Base-by-base conservation (phyloP, 2,329 filamentous ascomycete species). In the Periconia macrospinosa region DNA sequence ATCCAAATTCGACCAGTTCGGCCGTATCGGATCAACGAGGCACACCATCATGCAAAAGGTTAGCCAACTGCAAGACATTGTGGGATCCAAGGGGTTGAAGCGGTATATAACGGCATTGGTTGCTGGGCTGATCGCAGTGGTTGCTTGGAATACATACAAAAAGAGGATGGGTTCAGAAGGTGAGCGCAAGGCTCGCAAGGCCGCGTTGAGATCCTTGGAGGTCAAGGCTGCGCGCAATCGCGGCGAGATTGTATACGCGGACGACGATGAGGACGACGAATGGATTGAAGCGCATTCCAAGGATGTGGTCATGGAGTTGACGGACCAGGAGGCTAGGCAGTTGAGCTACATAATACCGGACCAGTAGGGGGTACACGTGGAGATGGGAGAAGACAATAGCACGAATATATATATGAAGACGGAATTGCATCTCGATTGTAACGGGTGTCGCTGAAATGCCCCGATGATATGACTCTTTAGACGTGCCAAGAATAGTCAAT, bases 21-120 rank as follows among this genome's bases (percentile, higher is more conserved):
- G 61, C 10, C 49, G 61, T 11, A 49, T 64, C 30, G 60, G 60
- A 6, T 64, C 61, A n/a, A 40, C 54, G 10, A 53, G 61, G 15
- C 55, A 64, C 47, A 47, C 52, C 2, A 20, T 60, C 1, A 35
- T 52, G 20, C 33, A 41, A 47, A 60, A 55, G 40, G 44, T 52
- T 35, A 19, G 37, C 23, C 47, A 47, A 11, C 10, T 62, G 15
- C 35, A 40, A 19, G 47, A 53, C 6, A 52, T 55, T 42, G 50
- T 58, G 6, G 54, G 51, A 23, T 47, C 52, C 11, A 40, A 51
- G 15, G 54, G 55, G 50, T 11, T 58, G n/a, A 42, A 60, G n/a
- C 47, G 54, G 2, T 60, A 57, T 20, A 50, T 33, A 3, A 49
- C 59, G 27, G 41, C 60, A 13, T 27, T 52, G 23, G 43, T n/a